Conservation (phyloP, 108 stramenopile genomes). For the Cyclotella atomus region DNA sequence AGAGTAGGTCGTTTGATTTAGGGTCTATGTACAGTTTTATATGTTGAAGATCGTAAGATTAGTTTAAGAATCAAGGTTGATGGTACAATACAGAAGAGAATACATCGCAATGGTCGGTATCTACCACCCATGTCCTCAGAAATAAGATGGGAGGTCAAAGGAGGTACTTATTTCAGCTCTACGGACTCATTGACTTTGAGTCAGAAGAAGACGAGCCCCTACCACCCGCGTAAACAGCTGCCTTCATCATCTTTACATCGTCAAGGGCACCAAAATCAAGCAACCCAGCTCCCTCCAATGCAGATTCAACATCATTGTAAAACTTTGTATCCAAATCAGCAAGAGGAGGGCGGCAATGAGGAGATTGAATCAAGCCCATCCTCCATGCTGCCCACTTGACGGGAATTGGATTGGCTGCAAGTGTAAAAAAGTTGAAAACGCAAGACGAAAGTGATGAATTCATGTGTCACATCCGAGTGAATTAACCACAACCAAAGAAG, state of each 20-base stretch:
- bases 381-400: constrained; percentile 74
- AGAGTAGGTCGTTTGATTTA: neutral
- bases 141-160: too few relatives aligned
- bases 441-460: too few relatives aligned
- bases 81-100: neutral
- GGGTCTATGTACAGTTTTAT: neutral
- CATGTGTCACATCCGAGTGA: too few relatives aligned
- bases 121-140: too few relatives aligned
- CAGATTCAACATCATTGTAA: constrained; percentile 56
- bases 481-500: too few relatives aligned
- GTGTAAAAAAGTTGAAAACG: too few relatives aligned
- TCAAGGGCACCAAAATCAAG: constrained; percentile 4
- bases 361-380: constrained; percentile 56
- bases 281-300: constrained; percentile 52
- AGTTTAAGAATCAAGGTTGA: neutral
- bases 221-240: constrained; percentile 3
- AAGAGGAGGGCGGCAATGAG: constrained; percentile 70
- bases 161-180: too few relatives aligned
- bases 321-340: constrained; percentile 65
- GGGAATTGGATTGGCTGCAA: constrained; percentile 85
- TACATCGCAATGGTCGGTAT: too few relatives aligned
- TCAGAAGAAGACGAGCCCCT: neutral
- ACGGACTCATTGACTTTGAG: neutral
- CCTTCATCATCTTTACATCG: constrained; percentile 10
- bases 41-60: constrained; percentile 1